These are phyloP conservation scores for Xylaria nigripes DNA, from an alignment of 495 filamentous ascomycete genomes.

Conservation along the genomic window DNA sequence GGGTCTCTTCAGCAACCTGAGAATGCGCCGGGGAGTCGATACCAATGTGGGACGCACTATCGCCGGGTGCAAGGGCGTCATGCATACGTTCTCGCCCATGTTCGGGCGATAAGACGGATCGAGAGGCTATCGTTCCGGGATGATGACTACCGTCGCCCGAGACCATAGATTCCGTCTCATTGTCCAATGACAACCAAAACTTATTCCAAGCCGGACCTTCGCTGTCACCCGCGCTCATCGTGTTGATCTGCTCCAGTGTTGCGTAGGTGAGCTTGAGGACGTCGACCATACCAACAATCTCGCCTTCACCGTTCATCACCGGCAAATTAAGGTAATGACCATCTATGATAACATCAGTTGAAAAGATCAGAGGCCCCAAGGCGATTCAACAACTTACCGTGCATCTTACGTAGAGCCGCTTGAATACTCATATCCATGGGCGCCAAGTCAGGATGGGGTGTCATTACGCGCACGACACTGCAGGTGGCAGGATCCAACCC, in stretches of 20 bases:
- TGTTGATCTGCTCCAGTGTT: constrained; percentile 86
- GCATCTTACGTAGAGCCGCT: constrained; percentile 96
- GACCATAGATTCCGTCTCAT: constrained; percentile 93
- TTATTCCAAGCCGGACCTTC: constrained; percentile 99
- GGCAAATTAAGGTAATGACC: constrained; percentile 96
- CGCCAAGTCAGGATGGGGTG: constrained; percentile 95
- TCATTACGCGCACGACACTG: constrained; percentile 98
- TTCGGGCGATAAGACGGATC: constrained; percentile 72
- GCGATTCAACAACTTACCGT: constrained; percentile 53
- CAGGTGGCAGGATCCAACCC: constrained; percentile 91
- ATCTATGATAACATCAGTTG: constrained; percentile 47
- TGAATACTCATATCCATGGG: constrained; percentile 99
- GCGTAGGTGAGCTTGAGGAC: constrained; percentile 97
- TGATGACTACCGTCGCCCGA: constrained; percentile 75
- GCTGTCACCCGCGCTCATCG: constrained; percentile 58
- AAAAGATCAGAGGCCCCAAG: background rate
- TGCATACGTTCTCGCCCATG: constrained; percentile 49
- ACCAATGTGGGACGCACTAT: constrained; percentile 90
- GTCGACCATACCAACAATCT: constrained; percentile 99
- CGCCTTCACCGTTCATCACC: constrained; percentile 93
- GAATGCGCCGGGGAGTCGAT: constrained; percentile 65
- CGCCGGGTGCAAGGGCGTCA: constrained; percentile 80
- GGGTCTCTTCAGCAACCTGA: constrained; percentile 43
- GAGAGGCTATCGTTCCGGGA: constrained; percentile 46
- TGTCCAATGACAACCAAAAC: constrained; percentile 96